Base-by-base conservation (phyloP, 371 early-diverging fungal species). In the Actinomortierella ambigua region DNA sequence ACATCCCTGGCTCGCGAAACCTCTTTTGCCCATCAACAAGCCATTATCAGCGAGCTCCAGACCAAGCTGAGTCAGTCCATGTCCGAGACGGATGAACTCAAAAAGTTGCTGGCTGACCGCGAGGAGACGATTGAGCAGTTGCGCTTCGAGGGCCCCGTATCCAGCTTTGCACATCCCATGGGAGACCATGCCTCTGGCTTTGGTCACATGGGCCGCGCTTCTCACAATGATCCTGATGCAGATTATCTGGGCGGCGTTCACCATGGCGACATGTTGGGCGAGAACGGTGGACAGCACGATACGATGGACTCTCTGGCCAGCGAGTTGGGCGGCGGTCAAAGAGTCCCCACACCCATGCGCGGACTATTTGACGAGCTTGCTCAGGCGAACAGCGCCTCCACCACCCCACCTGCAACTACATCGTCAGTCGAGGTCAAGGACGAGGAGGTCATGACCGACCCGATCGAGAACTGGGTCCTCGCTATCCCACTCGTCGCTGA, bases 101-200 rank as follows among this genome's bases (percentile, higher is more conserved):
- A 80, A 48, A 88, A 88, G 61, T 75, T 88, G 34, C 68, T 88
- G 43, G 81, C 82, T 0, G 85, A 88, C 42, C 82, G 82, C 6
- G 86, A 86, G 54, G 88, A 88, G 55, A 80, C 76, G 4, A 85
- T 88, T 46, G 87, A 86, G 60, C 78, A 79, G 17, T 56, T 88
- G 34, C 85, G 86, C 11, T 75, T 85, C 55, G 88, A 88, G 41
- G 62, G 63, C 17, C 26, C 57, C 18, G 50, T 59, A 3, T 52
- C 64, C 2, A 57, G 64, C 48, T 1, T 52, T 17, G 57, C 50
- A 2, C 29, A 55, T 5, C 49, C 4, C 34, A 4, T 34, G 34
- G 34, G 34, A 4, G 34, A 34, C 11, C 34, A 11, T 11, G 11
- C 34, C 11, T 34, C 34, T 6, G 11, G 34, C 34, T 34, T 34